These are phyloP conservation scores for Cadophora malorum DNA, from an alignment of 2,329 filamentous ascomycete species.

Conservation along the genomic window DNA sequence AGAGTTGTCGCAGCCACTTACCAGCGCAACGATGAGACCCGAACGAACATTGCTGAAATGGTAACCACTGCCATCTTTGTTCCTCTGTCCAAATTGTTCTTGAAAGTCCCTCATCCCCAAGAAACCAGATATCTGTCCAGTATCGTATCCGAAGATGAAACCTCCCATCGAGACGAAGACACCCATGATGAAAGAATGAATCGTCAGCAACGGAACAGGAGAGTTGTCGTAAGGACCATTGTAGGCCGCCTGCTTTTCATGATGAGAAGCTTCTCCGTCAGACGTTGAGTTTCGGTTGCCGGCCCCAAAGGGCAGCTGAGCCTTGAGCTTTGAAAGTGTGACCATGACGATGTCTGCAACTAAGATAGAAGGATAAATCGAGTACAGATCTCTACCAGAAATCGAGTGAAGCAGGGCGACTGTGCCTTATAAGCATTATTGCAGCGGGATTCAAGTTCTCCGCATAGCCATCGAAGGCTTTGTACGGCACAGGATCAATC, in stretches of 20 bases:
- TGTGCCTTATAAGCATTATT: constrained; percentile 1
- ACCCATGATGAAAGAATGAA: constrained; percentile 37
- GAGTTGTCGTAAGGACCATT: constrained; percentile 31
- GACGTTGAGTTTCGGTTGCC: constrained; percentile 21
- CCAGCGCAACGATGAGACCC: too few species aligned
- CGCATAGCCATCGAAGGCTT: background rate
- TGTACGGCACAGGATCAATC: too few species aligned
- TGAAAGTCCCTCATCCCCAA: constrained; percentile 61
- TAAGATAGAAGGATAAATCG: constrained; percentile 14
- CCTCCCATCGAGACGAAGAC: constrained; percentile 45
- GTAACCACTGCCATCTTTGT: constrained; percentile 37
- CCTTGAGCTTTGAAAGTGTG: constrained; percentile 28
- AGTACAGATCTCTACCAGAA: constrained; percentile 5
- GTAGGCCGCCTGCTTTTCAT: constrained; percentile 26
- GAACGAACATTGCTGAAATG: constrained; percentile 65
- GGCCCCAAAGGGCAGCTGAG: constrained; percentile 24
- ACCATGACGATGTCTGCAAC: constrained; percentile 28
- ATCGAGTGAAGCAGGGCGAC: background rate
- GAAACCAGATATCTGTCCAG: constrained; percentile 66
- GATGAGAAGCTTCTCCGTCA: constrained; percentile 29
- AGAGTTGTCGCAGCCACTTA: too few species aligned
- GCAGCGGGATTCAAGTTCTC: background rate
- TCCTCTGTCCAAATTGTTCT: constrained; percentile 56
- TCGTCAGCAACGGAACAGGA: constrained; percentile 31
- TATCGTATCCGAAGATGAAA: constrained; percentile 67